Base-by-base conservation (phyloP, 805 yeast genomes). In the Cyberlindnera veronae region DNA sequence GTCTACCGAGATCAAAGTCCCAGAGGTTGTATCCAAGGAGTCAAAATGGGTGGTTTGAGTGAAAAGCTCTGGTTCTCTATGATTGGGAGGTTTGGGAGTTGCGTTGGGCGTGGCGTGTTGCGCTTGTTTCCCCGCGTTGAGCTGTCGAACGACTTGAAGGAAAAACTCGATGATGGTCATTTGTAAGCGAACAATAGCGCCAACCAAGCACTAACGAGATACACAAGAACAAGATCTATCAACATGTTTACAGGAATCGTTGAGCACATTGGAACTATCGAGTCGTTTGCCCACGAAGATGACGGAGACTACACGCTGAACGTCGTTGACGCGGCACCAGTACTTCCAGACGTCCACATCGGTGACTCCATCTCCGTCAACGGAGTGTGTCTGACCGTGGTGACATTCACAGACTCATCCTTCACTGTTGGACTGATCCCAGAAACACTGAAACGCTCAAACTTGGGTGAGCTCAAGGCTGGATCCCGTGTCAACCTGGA, bases 401-500 rank as follows among this genome's bases (percentile, higher is more conserved):
- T 96, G 0, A 89, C 82, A 49, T 89, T 87, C 53, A 63, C 68
- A 26, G 66, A 64, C 6, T 62, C 63, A 6, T 62, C 66, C 18
- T 93, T 93, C 68, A 88, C 84, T 59, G 95, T 91, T 3, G 99
- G 99, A 0, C 68, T 93, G 21, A 85, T 96, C 1, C 95, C 95
- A 9, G 99, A 93, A 57, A 90, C 99, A 0, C 69, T 93, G 28
- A 76, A 87, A 45, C 73, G 93, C 46, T 80, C 96, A 2, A 82
- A 84, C 48, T 65, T 93, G 32, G 91, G 89, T 1, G 62, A 63
- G 9, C 72, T 91, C 60, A 57, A 51, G 17, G 34, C 42, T 1
- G 90, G 87, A 2, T 60, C 74, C 15, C 72, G 70, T 43, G 96
- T 93, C 16, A 91, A 93, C 59, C 68, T 91, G 46, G 99, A 93